phyloP scores from a whole-genome alignment of 768 basidiomycete genomes.

The Lentinula boryana region DNA sequence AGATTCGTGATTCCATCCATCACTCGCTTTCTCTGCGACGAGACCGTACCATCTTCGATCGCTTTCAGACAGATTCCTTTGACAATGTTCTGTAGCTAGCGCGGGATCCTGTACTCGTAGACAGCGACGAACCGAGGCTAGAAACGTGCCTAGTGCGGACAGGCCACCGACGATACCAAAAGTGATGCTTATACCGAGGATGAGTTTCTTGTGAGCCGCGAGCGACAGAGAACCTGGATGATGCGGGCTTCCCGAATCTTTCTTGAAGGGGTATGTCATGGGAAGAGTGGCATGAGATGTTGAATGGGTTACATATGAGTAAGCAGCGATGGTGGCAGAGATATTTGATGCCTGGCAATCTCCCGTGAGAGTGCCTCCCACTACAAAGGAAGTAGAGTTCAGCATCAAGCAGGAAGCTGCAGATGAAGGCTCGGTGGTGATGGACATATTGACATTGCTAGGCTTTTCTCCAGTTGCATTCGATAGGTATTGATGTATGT shows the following conservation, averaged over 20 bases:
- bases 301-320: conserved; percentile 59
- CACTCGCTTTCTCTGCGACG: conserved; percentile 24
- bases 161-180: conserved; percentile 61
- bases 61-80: conserved; percentile 51
- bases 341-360: conserved; percentile 36
- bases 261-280: conserved; percentile 36
- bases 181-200: conserved; percentile 54
- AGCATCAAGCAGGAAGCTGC: conserved; percentile 49
- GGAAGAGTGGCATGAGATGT: conserved; percentile 61
- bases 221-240: conserved; percentile 31
- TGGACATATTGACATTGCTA: conserved; percentile 47
- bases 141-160: conserved; percentile 43
- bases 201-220: conserved; percentile 39
- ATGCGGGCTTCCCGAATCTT: conserved; percentile 19
- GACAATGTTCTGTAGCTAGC: conserved; percentile 52
- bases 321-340: conserved; percentile 59
- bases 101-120: conserved; percentile 57
- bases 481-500: conserved; percentile 51
- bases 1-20: conserved; percentile 23
- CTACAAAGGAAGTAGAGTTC: conserved; percentile 32
- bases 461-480: conserved; percentile 34
- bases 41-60: conserved; percentile 70
- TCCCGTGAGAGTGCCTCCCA: conserved; percentile 53
- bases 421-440: conserved; percentile 45
- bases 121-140: conserved; percentile 52